These are phyloP conservation scores for Endotrypanum monterogeii DNA, from an alignment of 208 protist genomes.

Conservation along the genomic window DNA sequence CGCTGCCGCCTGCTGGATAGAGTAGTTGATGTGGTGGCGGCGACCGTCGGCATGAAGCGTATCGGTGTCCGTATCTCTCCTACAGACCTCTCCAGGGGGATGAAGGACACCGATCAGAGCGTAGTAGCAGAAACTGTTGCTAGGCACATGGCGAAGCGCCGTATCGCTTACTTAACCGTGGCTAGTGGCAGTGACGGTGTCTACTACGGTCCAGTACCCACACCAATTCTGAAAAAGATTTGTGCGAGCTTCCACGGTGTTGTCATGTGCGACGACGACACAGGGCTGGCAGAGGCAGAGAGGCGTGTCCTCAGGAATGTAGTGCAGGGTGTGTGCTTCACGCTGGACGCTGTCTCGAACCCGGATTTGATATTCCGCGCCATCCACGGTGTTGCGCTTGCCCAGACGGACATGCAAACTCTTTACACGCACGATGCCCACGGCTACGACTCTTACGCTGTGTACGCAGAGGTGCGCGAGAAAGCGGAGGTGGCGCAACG, in stretches of 20 bases:
- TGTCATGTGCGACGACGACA: slow-evolving; percentile 36
- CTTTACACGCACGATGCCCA: slow-evolving; percentile 22
- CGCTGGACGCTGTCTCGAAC: slow-evolving; percentile 44
- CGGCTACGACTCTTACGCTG: slow-evolving; percentile 16
- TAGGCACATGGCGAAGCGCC: slow-evolving; percentile 13
- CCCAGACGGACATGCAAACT: slow-evolving; percentile 6
- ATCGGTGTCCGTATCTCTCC: slow-evolving; percentile 54
- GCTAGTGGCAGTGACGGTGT: slow-evolving; percentile 18
- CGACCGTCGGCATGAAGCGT: slow-evolving; percentile 28
- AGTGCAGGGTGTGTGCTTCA: slow-evolving; percentile 38
- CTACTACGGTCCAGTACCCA: slow-evolving; percentile 31
- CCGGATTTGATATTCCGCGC: slow-evolving; percentile 52
- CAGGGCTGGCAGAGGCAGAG: slow-evolving; percentile 19
- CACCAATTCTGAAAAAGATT: background rate
- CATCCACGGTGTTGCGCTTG: slow-evolving; percentile 12
- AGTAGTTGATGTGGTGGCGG: slow-evolving; percentile 49
- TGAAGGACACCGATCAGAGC: slow-evolving; percentile 13
- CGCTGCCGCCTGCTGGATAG: slow-evolving; percentile 51
- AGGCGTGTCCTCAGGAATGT: background rate
- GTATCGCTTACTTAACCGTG: slow-evolving; percentile 31
- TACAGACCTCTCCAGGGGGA: slow-evolving; percentile 19
- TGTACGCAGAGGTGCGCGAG: slow-evolving; percentile 1
- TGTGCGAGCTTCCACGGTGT: background rate
- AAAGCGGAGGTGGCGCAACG: slow-evolving; percentile 2
- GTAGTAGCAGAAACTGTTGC: slow-evolving; percentile 23